Conservation (phyloP, 73 alveolate genomes). For the Paraurostyla sp. region DNA sequence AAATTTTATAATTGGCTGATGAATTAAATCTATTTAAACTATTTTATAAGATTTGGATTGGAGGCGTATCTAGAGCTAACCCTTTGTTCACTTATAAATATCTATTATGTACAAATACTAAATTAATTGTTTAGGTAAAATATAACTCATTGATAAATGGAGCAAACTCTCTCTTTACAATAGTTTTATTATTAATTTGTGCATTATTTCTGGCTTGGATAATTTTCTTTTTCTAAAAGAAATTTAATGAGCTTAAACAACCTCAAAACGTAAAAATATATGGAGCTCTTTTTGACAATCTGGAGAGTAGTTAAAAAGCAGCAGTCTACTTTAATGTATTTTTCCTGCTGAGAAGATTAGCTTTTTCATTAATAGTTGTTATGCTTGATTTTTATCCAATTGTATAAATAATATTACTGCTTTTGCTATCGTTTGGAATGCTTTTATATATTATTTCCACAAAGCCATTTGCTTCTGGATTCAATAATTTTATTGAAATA, state of each 20-base stretch:
- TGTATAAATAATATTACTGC: neutral
- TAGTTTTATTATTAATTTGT: neutral
- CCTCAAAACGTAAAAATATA: neutral
- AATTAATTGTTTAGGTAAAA: neutral
- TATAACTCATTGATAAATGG: neutral
- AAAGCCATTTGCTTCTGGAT: neutral
- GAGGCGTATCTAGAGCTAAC: constrained; percentile 8
- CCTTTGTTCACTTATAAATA: neutral
- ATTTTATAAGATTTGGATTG: neutral
- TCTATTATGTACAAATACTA: neutral
- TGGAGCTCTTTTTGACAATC: neutral
- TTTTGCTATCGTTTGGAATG: neutral
- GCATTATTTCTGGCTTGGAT: neutral
- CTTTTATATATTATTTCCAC: neutral
- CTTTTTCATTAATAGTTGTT: neutral
- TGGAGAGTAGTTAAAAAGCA: neutral
- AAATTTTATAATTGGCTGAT: neutral
- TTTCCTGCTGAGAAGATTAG: neutral
- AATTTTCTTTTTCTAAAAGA: neutral
- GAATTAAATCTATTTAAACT: neutral
- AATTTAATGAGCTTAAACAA: neutral
- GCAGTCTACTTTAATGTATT: neutral
- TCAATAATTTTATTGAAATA: neutral
- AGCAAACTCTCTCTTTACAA: neutral
- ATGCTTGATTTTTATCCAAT: neutral